phyloP scores from a whole-genome alignment of 2,329 filamentous ascomycete species.

The Exophiala mesophila region DNA sequence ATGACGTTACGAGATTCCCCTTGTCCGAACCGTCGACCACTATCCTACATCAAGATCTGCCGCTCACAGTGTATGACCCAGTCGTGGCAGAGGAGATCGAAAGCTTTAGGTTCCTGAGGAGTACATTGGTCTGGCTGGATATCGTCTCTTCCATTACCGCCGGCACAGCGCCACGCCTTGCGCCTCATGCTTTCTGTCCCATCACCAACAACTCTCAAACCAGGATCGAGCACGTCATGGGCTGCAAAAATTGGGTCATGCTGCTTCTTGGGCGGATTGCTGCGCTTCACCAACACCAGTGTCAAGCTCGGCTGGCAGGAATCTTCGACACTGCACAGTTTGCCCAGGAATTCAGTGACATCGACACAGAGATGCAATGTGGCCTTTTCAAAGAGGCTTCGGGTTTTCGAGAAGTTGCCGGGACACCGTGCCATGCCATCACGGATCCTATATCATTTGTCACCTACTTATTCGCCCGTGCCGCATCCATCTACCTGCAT shows the following conservation, averaged over 20 bases:
- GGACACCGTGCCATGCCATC: background rate
- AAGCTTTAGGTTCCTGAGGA: slow-evolving; percentile 2
- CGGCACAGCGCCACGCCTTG: background rate
- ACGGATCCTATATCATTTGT: background rate
- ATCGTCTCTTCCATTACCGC: slow-evolving; percentile 4
- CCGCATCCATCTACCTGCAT: background rate
- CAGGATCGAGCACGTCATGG: slow-evolving; percentile 4
- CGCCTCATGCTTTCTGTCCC: background rate
- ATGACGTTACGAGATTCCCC: background rate
- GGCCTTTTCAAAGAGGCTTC: background rate
- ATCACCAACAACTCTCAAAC: background rate
- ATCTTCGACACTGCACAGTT: background rate
- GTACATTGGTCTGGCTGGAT: slow-evolving; percentile 6
- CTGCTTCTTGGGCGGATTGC: slow-evolving; percentile 5
- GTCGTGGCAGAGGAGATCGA: slow-evolving; percentile 3
- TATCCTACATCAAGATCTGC: background rate
- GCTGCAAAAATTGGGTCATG: slow-evolving; percentile 4
- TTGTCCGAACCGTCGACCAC: background rate
- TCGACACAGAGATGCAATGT: background rate
- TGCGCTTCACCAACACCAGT: background rate
- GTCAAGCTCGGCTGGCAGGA: background rate
- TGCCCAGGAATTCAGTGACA: background rate
- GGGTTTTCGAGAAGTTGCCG: background rate
- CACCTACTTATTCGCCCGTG: background rate
- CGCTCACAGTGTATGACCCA: background rate